Evolutionary conservation across 805 yeast species (phyloP), one percentile per base, ranked within the genome.

Genomic region (Alloascoidea hylecoeti): DNA sequence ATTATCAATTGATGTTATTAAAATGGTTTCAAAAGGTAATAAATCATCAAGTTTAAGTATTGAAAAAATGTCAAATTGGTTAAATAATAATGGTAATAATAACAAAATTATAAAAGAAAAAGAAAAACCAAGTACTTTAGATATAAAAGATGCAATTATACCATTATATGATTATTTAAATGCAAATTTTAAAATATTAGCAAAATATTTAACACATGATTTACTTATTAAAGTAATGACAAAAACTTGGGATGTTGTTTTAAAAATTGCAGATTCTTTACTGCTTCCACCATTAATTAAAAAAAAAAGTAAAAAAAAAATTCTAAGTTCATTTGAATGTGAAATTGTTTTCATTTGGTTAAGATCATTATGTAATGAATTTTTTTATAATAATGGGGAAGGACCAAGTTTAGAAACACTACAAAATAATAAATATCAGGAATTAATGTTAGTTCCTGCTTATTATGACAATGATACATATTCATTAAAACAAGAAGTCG

Each of bases 141-240:
- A 65, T 38, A 63, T 70, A 41, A 77, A 75, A 44, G 78, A 72
- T 40, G 78, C 86, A 2, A 64, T 85, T 54, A 64, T 68, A 45
- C 89, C 94, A 0, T 57, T 85, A 30, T 82, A 78, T 51, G 79
- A 80, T 43, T 81, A 80, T 48, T 59, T 84, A 50, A 80, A 82
- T 47, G 62, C 72, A 36, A 83, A 79, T 47, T 62, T 84, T 35
- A 66, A 66, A 38, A 75, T 78, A 1, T 57, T 84, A 33, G 85
- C 84, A 0, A 59, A 68, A 6, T 66, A 61, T 30, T 55, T 84
- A 33, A 70, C 83, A 0, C 60, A 65, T 15, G 74, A 67, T 1
- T 55, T 79, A 23, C 55, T 79, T 14, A 51, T 70, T 38, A 69
- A 72, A 44, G 82, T 83, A 0, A 79, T 84, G 81, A 49, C 78